Evolutionary conservation across 805 yeast species (phyloP), one percentile per base, ranked within the genome.

Genomic region (Pichia scutulata): DNA sequence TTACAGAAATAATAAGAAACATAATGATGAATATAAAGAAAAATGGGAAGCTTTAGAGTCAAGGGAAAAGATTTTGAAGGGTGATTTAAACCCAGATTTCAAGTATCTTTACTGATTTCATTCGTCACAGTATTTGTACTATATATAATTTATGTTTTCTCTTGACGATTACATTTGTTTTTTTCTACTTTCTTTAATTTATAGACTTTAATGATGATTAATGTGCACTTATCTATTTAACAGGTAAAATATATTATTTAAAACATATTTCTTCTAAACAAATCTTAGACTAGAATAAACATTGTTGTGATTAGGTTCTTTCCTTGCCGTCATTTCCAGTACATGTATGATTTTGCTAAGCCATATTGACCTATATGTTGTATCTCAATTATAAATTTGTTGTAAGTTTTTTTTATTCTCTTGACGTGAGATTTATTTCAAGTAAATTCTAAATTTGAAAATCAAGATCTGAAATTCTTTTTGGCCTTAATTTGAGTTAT

Each of bases 21-120:
- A 68, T 52, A 54, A 61, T 4, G 61, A 59, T 24, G 58, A 48
- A 13, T 70, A 59, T 51, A 55, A 52, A 43, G 60, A 55, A 23
- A 57, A 60, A 42, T 68, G 70, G 70, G 58, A 59, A 14, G 13
- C 52, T 14, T 36, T 50, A n/a, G 55, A 58, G 18, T 58, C 60
- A 23, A 62, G 68, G 52, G 59, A 60, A 9, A 60, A 61, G 54
- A 56, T 67, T 39, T 58, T 64, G 64, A 61, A 50, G 22, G 71
- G 70, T 54, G 71, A 68, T 53, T 50, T 60, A 44, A 72, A 72
- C 55, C 80, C 80, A 25, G 66, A 70, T 39, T 73, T 74, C 57
- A 69, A 64, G 59, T 76, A 76, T 63, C 59, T 74, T 65, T 75
- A 74, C 58, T 75, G 61, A 54, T 13, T 25, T 43, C 7, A 30